These are phyloP conservation scores for Casuarina equisetifolia DNA, from an alignment of 306 rosid species.

Conservation along the genomic window DNA sequence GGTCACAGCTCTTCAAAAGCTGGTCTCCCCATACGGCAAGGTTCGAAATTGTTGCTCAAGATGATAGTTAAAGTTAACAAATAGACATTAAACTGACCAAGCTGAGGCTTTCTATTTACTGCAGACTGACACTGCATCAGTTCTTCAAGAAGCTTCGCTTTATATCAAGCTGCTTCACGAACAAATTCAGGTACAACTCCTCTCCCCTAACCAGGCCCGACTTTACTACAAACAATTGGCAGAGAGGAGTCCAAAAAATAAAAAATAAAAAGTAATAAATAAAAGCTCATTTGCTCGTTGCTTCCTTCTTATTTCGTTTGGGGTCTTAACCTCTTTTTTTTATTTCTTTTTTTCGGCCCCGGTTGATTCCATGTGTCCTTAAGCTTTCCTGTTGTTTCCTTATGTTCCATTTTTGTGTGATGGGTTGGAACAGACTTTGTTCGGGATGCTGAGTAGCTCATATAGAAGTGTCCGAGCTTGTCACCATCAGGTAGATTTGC, in stretches of 20 bases:
- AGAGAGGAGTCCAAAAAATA: neutral
- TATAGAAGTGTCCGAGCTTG: conserved; percentile 17
- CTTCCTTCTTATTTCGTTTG: neutral
- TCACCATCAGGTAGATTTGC: conserved; percentile 31
- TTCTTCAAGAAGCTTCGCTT: conserved; percentile 76
- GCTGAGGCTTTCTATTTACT: conserved; percentile 15
- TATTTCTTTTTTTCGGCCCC: no score
- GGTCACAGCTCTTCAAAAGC: conserved; percentile 65
- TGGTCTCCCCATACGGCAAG: conserved; percentile 90
- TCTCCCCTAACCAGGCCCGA: neutral
- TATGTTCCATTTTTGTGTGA: neutral
- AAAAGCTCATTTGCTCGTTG: no score
- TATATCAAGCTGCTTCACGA: conserved; percentile 62
- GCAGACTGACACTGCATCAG: conserved; percentile 82
- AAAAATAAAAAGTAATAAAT: neutral
- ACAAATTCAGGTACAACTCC: conserved; percentile 53
- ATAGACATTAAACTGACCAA: neutral
- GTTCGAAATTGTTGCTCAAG: conserved; percentile 29
- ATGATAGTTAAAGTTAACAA: neutral
- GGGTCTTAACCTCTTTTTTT: neutral
- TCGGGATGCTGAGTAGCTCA: conserved; percentile 37
- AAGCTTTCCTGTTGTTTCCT: neutral
- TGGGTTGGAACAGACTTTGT: conserved; percentile 28
- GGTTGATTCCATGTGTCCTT: neutral
- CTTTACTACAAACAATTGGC: neutral